phyloP scores from a whole-genome alignment of 163 green algal genomes.

The Chlorella variabilis region DNA sequence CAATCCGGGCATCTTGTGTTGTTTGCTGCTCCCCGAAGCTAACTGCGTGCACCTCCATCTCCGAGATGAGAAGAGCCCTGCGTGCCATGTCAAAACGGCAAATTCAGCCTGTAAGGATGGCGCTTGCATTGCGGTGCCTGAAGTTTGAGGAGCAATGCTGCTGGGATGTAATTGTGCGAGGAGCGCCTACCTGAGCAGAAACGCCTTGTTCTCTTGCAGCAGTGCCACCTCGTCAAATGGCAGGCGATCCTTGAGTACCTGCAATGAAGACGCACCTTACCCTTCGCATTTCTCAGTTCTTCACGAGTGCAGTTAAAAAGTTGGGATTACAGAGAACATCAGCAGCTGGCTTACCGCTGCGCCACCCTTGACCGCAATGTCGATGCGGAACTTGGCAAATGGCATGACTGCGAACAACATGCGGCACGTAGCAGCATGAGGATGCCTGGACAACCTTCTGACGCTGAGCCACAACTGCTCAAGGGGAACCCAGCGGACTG shows the following conservation, averaged over 20 bases:
- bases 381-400: constrained; percentile 94
- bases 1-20: not conserved
- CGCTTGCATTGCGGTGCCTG: too few species aligned
- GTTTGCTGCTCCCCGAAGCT: constrained; percentile 40
- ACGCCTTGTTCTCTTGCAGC: constrained; percentile 80
- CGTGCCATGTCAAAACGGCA: not conserved
- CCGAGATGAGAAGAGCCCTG: constrained; percentile 32
- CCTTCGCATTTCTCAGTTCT: too few species aligned
- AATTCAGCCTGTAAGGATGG: too few species aligned
- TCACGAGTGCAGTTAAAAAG: too few species aligned
- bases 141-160: not conserved
- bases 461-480: too few species aligned
- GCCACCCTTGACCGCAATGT: constrained; percentile 68
- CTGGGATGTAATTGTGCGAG: too few species aligned
- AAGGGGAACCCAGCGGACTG: not conserved
- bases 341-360: not conserved
- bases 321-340: too few species aligned
- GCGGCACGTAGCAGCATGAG: not conserved
- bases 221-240: constrained; percentile 90
- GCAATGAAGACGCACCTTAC: too few species aligned
- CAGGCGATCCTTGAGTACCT: constrained; percentile 84
- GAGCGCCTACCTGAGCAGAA: constrained; percentile 65
- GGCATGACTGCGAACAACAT: constrained; percentile 73
- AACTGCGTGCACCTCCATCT: constrained; percentile 18
- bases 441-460: too few species aligned